Evolutionary conservation across 2,329 filamentous ascomycete species (phyloP).

Genomic region (Pseudogymnoascus sp.): DNA sequence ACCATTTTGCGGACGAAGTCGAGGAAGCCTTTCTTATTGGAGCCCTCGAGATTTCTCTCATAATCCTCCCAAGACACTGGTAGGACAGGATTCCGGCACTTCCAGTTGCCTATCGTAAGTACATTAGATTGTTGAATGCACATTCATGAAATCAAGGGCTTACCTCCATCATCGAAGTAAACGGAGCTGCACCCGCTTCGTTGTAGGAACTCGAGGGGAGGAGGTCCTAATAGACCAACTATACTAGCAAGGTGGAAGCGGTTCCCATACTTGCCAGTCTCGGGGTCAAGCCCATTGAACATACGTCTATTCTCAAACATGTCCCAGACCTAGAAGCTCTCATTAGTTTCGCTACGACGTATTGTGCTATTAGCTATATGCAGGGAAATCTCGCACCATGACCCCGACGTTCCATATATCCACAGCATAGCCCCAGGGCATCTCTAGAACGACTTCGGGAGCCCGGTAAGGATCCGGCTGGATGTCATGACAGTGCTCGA

Average conservation of each 20-base stretch:
- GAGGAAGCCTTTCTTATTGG: constrained; percentile 19
- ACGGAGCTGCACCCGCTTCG: constrained; percentile 19
- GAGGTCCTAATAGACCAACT: constrained; percentile 24
- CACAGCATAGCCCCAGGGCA: constrained; percentile 29
- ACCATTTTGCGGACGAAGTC: constrained; percentile 21
- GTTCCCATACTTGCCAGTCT: constrained; percentile 19
- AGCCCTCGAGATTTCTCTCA: constrained; percentile 17
- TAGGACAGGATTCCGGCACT: constrained; percentile 19
- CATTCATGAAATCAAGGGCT: constrained; percentile 15
- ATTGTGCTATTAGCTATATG: background rate
- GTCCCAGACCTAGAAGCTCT: constrained; percentile 21
- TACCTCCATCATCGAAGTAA: constrained; percentile 24
- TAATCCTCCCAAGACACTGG: constrained; percentile 19
- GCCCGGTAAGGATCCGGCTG: constrained; percentile 17
- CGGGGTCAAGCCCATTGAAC: constrained; percentile 20
- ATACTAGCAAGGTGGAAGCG: constrained; percentile 24
- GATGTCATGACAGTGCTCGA: constrained; percentile 19
- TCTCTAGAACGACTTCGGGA: constrained; percentile 33
- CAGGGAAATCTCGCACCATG: constrained; percentile 22
- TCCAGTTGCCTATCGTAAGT: constrained; percentile 20
- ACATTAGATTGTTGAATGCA: constrained; percentile 17
- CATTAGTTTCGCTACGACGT: constrained; percentile 13
- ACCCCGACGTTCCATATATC: constrained; percentile 33
- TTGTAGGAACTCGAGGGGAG: constrained; percentile 24
- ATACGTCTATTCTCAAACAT: constrained; percentile 21